These are phyloP conservation scores for Penicillium sp. DNA, from an alignment of 2,329 filamentous ascomycete species.

Conservation along the genomic window DNA sequence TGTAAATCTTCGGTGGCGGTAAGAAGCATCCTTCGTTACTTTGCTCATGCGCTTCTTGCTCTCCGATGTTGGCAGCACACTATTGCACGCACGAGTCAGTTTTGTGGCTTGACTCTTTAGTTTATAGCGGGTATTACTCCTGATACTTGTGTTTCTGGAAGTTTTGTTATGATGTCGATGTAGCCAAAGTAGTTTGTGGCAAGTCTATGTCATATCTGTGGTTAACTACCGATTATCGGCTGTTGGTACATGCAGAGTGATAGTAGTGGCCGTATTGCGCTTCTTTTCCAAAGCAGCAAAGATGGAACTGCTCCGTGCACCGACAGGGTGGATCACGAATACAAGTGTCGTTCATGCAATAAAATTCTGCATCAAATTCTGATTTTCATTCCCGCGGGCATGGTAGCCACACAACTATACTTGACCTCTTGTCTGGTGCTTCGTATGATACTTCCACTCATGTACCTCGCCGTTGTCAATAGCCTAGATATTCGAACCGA, in stretches of 20 bases:
- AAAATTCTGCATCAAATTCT: neutral
- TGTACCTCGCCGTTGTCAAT: neutral
- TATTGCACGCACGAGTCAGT: neutral
- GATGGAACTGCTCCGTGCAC: too few relatives aligned
- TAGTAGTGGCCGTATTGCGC: too few relatives aligned
- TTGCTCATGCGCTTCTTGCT: neutral
- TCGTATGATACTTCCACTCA: neutral
- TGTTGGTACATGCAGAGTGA: too few relatives aligned
- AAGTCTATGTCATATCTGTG: neutral
- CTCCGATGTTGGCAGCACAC: neutral
- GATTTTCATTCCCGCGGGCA: neutral
- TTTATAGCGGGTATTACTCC: neutral
- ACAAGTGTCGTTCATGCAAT: neutral
- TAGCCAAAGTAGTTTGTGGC: neutral
- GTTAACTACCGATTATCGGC: too few relatives aligned
- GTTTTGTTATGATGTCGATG: neutral
- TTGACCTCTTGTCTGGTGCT: neutral
- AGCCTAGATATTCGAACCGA: too few relatives aligned
- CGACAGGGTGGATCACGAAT: too few relatives aligned
- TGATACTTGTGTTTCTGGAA: neutral
- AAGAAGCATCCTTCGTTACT: neutral
- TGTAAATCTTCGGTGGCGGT: neutral
- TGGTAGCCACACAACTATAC: neutral
- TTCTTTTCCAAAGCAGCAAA: too few relatives aligned
- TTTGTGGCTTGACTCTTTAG: neutral